A percentile compares a stretch with the other conserved stretches of the same genome.
phyloP scores from a whole-genome alignment of 176 grass and related monocot genomes.

The Oryza meyeriana region DNA sequence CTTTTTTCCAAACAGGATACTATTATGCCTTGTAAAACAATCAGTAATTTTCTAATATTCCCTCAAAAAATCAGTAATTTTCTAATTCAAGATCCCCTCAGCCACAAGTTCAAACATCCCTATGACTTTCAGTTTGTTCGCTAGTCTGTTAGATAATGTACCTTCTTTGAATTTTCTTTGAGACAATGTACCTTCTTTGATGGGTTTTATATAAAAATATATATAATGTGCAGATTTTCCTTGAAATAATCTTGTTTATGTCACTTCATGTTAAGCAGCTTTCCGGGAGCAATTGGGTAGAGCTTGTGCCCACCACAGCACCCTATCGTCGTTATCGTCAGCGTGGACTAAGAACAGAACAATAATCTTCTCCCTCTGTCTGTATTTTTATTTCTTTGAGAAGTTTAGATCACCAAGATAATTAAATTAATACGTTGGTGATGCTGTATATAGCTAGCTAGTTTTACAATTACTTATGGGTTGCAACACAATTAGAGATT shows the following conservation, averaged over 20 bases:
- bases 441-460: neutral
- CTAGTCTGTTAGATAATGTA: neutral
- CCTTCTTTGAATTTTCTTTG: no score
- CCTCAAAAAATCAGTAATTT: no score
- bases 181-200: no score
- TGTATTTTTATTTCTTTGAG: neutral
- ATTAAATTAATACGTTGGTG: neutral
- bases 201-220: no score
- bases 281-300: neutral
- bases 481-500: neutral
- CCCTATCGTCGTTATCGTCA: neutral
- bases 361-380: neutral
- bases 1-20: no score
- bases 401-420: neutral
- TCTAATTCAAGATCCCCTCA: neutral
- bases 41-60: no score
- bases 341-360: neutral
- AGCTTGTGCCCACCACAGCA: neutral
- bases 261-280: neutral
- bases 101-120: neutral
- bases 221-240: neutral
- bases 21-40: no score
- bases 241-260: neutral
- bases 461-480: neutral
- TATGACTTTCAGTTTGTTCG: neutral